phyloP scores from a whole-genome alignment of 1,284 basidiomycete genomes.

The Meira miltonrushii region DNA sequence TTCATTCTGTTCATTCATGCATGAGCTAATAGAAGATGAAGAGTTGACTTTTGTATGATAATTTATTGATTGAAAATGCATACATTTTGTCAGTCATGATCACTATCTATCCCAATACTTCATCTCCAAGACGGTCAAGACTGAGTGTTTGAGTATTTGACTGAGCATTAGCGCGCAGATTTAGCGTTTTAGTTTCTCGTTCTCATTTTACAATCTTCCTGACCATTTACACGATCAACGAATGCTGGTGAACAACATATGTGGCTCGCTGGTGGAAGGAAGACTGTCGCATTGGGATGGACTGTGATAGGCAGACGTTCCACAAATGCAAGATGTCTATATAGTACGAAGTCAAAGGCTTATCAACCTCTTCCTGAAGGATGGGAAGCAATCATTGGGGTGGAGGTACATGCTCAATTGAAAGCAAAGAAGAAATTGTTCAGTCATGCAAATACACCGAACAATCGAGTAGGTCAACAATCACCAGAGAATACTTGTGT shows the following conservation, averaged over 20 bases:
- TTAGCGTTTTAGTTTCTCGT: too few relatives aligned
- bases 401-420: slow-evolving; percentile 93
- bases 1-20: slow-evolving; percentile 24
- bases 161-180: too few relatives aligned
- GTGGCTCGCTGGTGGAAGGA: too few relatives aligned
- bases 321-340: too few relatives aligned
- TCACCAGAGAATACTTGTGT: slow-evolving; percentile 67
- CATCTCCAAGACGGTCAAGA: too few relatives aligned
- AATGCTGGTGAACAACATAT: too few relatives aligned
- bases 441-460: slow-evolving; percentile 56
- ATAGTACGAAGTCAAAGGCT: too few relatives aligned
- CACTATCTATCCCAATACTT: not conserved
- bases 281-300: too few relatives aligned
- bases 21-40: slow-evolving; percentile 43
- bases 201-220: too few relatives aligned
- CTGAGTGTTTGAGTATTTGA: too few relatives aligned
- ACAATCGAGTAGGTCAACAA: slow-evolving; percentile 56
- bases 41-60: slow-evolving; percentile 34
- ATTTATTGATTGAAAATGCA: not conserved
- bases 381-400: slow-evolving; percentile 69
- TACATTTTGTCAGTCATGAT: not conserved
- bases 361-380: slow-evolving; percentile 24
- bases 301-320: too few relatives aligned
- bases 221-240: too few relatives aligned
- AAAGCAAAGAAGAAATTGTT: slow-evolving; percentile 83